Evolutionary conservation across 495 filamentous ascomycete genomes (phyloP).

Genomic region (Diplogelasinospora grovesii): DNA sequence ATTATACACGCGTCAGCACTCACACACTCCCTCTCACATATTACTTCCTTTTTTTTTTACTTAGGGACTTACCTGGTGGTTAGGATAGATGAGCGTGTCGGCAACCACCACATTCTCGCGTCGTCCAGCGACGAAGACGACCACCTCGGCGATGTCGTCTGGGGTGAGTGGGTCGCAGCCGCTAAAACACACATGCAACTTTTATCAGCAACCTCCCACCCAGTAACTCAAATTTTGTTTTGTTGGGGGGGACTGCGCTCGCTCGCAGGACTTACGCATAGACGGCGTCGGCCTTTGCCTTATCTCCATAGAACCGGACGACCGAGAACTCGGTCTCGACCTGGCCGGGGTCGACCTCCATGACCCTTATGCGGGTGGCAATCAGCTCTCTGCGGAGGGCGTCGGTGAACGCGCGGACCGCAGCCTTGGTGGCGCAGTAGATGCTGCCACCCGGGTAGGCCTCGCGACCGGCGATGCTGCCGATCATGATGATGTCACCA

Average conservation of each 20-base stretch:
- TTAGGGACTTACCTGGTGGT: constrained; percentile 60
- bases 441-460: constrained; percentile 86
- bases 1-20: neutral
- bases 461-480: constrained; percentile 89
- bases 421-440: constrained; percentile 96
- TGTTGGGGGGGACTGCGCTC: too few relatives aligned
- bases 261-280: constrained; percentile 89
- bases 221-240: too few relatives aligned
- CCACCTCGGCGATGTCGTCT: constrained; percentile 89
- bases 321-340: constrained; percentile 98
- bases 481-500: constrained; percentile 96
- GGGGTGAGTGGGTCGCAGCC: constrained; percentile 87
- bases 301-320: constrained; percentile 89
- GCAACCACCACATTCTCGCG: constrained; percentile 94
- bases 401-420: constrained; percentile 84
- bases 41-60: neutral
- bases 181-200: constrained; percentile 30
- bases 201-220: neutral
- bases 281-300: constrained; percentile 88
- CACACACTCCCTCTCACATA: constrained; percentile 1
- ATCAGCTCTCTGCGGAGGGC: constrained; percentile 84
- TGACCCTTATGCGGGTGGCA: constrained; percentile 75
- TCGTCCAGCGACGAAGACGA: constrained; percentile 84
- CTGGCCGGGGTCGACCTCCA: constrained; percentile 92
- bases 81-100: constrained; percentile 86